Conservation (phyloP, 2,329 filamentous ascomycete genomes). For the Sporothrix sp. region DNA sequence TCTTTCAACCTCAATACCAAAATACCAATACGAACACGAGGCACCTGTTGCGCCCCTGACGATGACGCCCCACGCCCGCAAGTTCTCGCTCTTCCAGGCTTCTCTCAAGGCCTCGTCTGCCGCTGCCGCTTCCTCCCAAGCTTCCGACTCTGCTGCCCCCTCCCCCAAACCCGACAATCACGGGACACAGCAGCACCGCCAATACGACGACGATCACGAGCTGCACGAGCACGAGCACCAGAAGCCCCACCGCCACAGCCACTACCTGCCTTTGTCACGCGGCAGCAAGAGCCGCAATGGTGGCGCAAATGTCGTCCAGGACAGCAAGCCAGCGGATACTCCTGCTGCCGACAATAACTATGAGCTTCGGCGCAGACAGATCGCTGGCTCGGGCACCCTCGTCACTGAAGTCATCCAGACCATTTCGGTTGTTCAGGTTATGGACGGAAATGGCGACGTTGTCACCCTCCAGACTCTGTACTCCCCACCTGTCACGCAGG, state of each 20-base stretch:
- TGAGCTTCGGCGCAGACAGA: slow-evolving; percentile 22
- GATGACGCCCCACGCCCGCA: slow-evolving; percentile 36
- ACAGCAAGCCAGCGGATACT: not conserved
- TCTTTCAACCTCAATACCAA: not conserved
- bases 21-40: slow-evolving; percentile 16
- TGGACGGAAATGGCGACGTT: slow-evolving; percentile 38
- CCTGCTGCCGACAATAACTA: slow-evolving; percentile 9
- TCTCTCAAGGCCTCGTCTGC: slow-evolving; percentile 24
- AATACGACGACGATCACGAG: slow-evolving; percentile 22
- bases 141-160: not conserved
- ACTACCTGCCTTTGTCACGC: slow-evolving; percentile 21
- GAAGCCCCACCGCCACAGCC: slow-evolving; percentile 15
- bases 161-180: slow-evolving; percentile 18
- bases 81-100: slow-evolving; percentile 42
- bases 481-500: slow-evolving; percentile 28
- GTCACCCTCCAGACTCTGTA: slow-evolving; percentile 35
- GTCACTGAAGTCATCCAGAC: slow-evolving; percentile 43
- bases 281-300: not conserved
- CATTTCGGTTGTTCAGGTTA: slow-evolving; percentile 43
- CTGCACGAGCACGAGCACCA: slow-evolving; percentile 13
- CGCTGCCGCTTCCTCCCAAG: not conserved
- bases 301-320: not conserved
- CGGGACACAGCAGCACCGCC: slow-evolving; percentile 20
- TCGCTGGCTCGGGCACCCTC: slow-evolving; percentile 22
- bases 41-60: slow-evolving; percentile 26